A percentile compares a stretch with the other conserved stretches of the same genome.
Conservation (phyloP, 1,284 basidiomycete genomes). For the Leccinum griseonigrum region DNA sequence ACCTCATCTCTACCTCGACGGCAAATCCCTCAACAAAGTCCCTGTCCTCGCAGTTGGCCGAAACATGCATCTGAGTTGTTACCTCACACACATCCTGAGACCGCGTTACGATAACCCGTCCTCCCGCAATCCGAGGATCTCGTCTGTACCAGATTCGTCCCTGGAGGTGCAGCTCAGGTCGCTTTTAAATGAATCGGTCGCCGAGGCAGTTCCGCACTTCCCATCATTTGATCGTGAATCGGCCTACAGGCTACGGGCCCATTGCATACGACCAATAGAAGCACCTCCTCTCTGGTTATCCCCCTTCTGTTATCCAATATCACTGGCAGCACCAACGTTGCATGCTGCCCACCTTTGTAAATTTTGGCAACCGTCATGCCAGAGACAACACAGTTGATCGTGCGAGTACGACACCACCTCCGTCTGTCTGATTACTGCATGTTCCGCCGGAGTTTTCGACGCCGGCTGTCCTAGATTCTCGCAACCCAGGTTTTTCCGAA, state of each 20-base stretch:
- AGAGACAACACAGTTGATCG: background rate
- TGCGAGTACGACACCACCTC: background rate
- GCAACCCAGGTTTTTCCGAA: background rate
- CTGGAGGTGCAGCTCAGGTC: slow-evolving; percentile 4
- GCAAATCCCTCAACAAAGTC: slow-evolving; percentile 3
- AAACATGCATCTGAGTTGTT: slow-evolving; percentile 12
- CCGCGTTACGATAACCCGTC: slow-evolving; percentile 1
- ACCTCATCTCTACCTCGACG: background rate
- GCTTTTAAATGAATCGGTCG: slow-evolving; percentile 8
- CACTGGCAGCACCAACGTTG: slow-evolving; percentile 1
- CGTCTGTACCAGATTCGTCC: slow-evolving; percentile 2
- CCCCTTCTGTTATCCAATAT: slow-evolving; percentile 7
- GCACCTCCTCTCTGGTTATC: background rate
- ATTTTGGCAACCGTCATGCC: slow-evolving; percentile 3
- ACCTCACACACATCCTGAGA: background rate
- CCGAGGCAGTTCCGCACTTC: slow-evolving; percentile 8
- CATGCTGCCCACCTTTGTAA: background rate
- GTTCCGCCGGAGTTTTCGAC: background rate
- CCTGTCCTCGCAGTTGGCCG: background rate
- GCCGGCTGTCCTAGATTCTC: background rate
- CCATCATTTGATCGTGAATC: slow-evolving; percentile 24
- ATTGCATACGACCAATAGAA: slow-evolving; percentile 2
- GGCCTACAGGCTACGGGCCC: background rate
- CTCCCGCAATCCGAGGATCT: slow-evolving; percentile 24
- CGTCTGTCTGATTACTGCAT: background rate